Evolutionary conservation across 257 asterid species (phyloP).

Genomic region (Petunia secreta): DNA sequence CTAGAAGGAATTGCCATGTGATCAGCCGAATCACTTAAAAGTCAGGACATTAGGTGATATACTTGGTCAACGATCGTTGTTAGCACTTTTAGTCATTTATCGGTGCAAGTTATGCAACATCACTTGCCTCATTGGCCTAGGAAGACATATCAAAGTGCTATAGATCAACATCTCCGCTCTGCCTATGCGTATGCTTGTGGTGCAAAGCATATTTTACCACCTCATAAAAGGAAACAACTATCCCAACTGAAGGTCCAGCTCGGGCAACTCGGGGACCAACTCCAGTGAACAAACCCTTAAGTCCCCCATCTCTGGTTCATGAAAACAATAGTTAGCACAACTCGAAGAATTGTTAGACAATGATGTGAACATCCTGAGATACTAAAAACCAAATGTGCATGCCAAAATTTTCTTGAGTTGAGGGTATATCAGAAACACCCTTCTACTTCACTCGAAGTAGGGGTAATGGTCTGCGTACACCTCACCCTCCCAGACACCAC

Average conservation of each 20-base stretch:
- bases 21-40: neutral
- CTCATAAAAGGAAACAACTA: slow-evolving; percentile 81
- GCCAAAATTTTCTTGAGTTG: too few species aligned
- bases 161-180: neutral
- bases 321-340: neutral
- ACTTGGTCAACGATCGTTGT: neutral
- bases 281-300: slow-evolving; percentile 69
- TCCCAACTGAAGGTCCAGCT: slow-evolving; percentile 94
- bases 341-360: neutral
- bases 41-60: neutral
- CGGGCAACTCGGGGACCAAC: slow-evolving; percentile 74
- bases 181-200: slow-evolving; percentile 32
- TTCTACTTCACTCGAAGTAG: too few species aligned
- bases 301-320: slow-evolving; percentile 67
- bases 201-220: slow-evolving; percentile 61
- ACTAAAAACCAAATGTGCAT: neutral
- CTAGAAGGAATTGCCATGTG: neutral
- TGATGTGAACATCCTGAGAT: neutral
- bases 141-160: neutral
- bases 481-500: too few species aligned
- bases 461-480: too few species aligned
- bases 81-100: neutral
- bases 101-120: neutral
- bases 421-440: too few species aligned
- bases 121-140: neutral